Evolutionary conservation across 495 filamentous ascomycete genomes (phyloP), one percentile per base, ranked within the genome.

Genomic region (Hypoxylon trugodes): DNA sequence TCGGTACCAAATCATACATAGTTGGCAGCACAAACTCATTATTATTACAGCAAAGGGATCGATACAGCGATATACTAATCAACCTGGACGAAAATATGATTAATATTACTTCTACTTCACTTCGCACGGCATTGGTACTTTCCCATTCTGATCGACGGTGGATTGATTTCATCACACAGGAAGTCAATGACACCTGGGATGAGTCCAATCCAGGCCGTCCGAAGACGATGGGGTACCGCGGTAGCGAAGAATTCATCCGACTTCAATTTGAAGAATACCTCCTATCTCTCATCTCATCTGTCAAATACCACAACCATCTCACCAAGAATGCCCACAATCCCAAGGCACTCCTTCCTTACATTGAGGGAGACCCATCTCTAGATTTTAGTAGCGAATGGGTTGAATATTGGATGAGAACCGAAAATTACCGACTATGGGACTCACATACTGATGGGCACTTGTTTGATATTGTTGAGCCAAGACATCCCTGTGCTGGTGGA

Each of bases 231-330:
- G 94, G 93, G 13, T 98, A 97, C 70, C 89, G 92, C 66, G 95
- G 95, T 47, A 97, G 93, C 58, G 95, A 98, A 78, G 96, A 98
- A 71, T 98, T 97, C 72, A 98, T 98, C 68, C 86, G 95, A 15
- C 85, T 98, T 5, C 95, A 98, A 68, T 98, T 98, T 59, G 95
- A 98, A 78, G 96, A 98, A 72, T 98, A 98, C 68, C 81, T 98
- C 13, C 81, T 98, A 5, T 92, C 94, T 1, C 82, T 98, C 50
- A 84, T 97, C 38, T 90, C 96, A 0, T 84, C 90, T 5, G 89
- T 91, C 64, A 97, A 97, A 69, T 97, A 96, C 73, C 92, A 90
- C 68, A 84, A 89, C 60, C 91, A 94, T 67, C 82, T 96, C 36
- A 75, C 78, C 57, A 76, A 81, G 35, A 79, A 90, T 69, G 77